Conservation (phyloP, 2,329 filamentous ascomycete species). For the Pseudonectria foliicola region DNA sequence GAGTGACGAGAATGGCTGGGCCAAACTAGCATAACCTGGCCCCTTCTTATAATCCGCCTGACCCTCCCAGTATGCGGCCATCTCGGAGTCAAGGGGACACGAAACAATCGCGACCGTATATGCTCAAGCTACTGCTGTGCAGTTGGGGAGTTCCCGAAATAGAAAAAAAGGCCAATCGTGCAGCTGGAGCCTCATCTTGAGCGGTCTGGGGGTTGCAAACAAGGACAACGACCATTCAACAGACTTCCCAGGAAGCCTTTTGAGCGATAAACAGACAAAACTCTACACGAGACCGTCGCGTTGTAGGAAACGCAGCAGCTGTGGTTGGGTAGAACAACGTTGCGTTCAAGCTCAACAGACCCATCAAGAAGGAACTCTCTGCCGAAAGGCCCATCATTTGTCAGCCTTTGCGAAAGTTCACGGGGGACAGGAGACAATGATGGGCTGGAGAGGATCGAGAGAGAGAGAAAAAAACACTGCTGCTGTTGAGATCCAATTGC, state of each 20-base stretch:
- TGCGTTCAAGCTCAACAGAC: too few relatives aligned
- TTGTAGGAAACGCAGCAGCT: too few relatives aligned
- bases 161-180: constrained; percentile 5
- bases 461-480: constrained; percentile 11
- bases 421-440: background rate
- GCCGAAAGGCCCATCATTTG: too few relatives aligned
- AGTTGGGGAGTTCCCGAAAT: constrained; percentile 1
- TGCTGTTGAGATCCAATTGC: constrained; percentile 19
- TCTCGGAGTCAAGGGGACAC: constrained; percentile 1
- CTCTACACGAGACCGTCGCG: too few relatives aligned
- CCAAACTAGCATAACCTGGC: background rate
- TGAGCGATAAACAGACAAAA: background rate
- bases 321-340: too few relatives aligned
- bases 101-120: background rate
- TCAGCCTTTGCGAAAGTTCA: background rate
- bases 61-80: too few relatives aligned
- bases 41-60: constrained; percentile 5
- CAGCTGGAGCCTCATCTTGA: background rate
- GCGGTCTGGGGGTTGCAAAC: too few relatives aligned
- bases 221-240: too few relatives aligned
- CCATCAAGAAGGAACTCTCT: background rate
- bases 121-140: constrained; percentile 3
- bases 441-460: too few relatives aligned
- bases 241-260: background rate
- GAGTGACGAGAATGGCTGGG: constrained; percentile 1